Evolutionary conservation across 2,329 filamentous ascomycete species (phyloP), one percentile per base, ranked within the genome.

Genomic region (Beauveria sp.): DNA sequence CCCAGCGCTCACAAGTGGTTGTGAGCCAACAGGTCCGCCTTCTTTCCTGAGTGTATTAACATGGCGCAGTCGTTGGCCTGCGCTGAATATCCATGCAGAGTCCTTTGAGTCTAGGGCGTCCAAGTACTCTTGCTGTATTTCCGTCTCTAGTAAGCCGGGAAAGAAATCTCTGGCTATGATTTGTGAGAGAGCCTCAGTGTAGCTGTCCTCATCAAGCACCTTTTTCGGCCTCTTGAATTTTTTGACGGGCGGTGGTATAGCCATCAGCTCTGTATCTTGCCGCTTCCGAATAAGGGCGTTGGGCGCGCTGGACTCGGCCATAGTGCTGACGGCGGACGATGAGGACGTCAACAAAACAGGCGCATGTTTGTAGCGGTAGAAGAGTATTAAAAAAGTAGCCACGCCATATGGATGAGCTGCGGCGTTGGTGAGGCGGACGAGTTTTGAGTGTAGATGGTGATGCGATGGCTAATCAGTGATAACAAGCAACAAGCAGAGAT

Each of bases 111-210:
- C 92, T 9, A 98, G 77, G 0, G 95, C 95, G 69, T 96, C 88
- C 34, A 99, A 80, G 67, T 97, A 98, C 69, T 99, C 95, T 71
- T 92, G 87, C 72, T 97, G 92, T 0, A 88, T 88, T 68, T 96
- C 87, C 16, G 87, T 87, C 72, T 98, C 92, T 5, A 93, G 78
- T 0, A 99, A 81, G 0, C 93, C 95, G 0, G 95, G 95, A 70
- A 98, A 99, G 79, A 96, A 99, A 79, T 99, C 95, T 66, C 95
- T 87, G 10, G 91, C 91, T 65, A 99, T 96, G 71, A 99, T 98
- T 67, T 95, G 88, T 0, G 93, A 96, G 30, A 99, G 81, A 1
- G 90, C 89, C 62, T 92, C 86, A 2, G 91, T 95, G 74, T 99
- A 99, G 58, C 89, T 86, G 67, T 99, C 93, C 79, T 99, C 95